Evolutionary conservation across 2,329 filamentous ascomycete genomes (phyloP).

Genomic region (Ophiostoma sp.): DNA sequence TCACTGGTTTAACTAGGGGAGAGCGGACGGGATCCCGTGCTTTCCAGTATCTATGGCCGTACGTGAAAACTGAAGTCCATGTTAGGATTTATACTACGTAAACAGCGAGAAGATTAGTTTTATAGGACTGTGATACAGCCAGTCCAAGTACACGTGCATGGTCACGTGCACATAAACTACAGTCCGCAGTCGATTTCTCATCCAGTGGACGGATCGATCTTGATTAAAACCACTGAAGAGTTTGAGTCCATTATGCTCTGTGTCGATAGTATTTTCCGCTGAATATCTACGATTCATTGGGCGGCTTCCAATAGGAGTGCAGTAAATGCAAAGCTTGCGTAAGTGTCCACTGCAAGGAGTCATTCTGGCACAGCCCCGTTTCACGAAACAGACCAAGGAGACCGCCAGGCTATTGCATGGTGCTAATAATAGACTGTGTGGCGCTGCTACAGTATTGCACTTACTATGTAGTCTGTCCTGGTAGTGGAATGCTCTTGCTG

Average conservation of each 20-base stretch:
- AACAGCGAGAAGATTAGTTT: too few species aligned
- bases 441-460: not conserved
- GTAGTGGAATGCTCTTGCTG: not conserved
- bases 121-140: too few species aligned
- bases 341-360: not conserved
- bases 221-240: too few species aligned
- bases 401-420: not conserved
- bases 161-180: too few species aligned
- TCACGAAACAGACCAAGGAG: not conserved
- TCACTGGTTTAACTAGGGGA: not conserved
- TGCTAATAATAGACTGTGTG: slow-evolving; percentile 1
- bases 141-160: too few species aligned
- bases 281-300: too few species aligned
- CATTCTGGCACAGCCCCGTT: slow-evolving; percentile 2
- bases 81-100: not conserved
- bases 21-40: not conserved
- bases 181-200: too few species aligned
- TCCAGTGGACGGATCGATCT: too few species aligned
- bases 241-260: too few species aligned
- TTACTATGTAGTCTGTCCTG: too few species aligned
- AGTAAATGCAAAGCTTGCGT: not conserved
- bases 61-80: not conserved
- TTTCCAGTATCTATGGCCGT: not conserved
- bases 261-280: too few species aligned
- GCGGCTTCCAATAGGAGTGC: not conserved